Conservation (phyloP, 192 early-diverging fungal species). For the Coemansia sp. region DNA sequence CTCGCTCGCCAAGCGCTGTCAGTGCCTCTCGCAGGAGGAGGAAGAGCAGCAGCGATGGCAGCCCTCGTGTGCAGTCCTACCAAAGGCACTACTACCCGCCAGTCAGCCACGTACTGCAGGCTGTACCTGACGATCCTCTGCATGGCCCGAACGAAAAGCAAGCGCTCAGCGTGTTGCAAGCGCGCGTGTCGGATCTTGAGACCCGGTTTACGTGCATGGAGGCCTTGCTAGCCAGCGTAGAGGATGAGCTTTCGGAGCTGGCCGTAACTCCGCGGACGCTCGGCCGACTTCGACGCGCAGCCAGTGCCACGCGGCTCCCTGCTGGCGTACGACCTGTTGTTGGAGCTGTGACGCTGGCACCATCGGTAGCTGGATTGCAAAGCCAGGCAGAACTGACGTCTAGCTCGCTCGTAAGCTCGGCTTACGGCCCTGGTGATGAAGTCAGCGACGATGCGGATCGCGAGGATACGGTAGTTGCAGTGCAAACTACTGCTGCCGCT, state of each 20-base stretch:
- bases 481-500: constrained; percentile 6
- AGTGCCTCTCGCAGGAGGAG: background rate
- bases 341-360: background rate
- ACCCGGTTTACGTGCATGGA: constrained; percentile 42
- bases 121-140: too few species aligned
- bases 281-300: constrained; percentile 17
- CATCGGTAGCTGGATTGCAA: background rate
- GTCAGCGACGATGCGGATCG: background rate
- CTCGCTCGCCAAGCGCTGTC: constrained; percentile 1
- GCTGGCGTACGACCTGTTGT: constrained; percentile 22
- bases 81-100: constrained; percentile 23
- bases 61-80: background rate
- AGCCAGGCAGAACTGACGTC: background rate
- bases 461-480: constrained; percentile 7
- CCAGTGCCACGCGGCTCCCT: background rate
- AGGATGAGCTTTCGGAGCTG: constrained; percentile 29
- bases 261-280: constrained; percentile 8
- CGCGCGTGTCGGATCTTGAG: constrained; percentile 39
- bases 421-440: background rate
- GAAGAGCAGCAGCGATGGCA: background rate
- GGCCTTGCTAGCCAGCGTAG: constrained; percentile 34
- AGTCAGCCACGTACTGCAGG: background rate
- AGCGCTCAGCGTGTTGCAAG: constrained; percentile 11
- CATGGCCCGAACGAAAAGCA: constrained; percentile 3
- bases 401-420: background rate